Evolutionary conservation across 495 filamentous ascomycete species (phyloP).

Genomic region (Pyrenula massariospora): DNA sequence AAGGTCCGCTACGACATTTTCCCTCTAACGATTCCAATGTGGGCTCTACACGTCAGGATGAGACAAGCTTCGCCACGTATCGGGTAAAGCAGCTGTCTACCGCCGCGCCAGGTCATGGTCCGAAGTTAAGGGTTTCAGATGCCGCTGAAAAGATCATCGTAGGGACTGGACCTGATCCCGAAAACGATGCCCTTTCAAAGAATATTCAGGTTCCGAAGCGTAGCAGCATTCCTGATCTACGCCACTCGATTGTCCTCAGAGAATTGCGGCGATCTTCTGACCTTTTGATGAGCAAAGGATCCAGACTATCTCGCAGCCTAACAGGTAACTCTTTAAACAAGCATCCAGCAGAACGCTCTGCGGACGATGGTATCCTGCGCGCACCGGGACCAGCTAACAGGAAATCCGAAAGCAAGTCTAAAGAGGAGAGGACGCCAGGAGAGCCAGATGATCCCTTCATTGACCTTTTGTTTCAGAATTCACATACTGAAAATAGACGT

Average conservation of each 20-base stretch:
- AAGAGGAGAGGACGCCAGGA: no score
- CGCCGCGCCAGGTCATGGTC: constrained; percentile 9
- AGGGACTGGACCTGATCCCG: constrained; percentile 6
- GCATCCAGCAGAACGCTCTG: no score
- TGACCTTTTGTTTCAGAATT: no score
- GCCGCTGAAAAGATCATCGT: constrained; percentile 25
- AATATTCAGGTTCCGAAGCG: neutral
- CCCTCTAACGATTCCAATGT: neutral
- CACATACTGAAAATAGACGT: no score
- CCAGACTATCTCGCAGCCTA: neutral
- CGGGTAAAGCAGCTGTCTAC: constrained; percentile 11
- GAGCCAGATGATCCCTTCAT: neutral
- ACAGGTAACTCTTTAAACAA: no score
- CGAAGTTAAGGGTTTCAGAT: constrained; percentile 19
- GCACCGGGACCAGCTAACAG: no score
- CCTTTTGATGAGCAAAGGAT: neutral
- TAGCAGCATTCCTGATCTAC: neutral
- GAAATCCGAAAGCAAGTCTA: no score
- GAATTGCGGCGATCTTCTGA: neutral
- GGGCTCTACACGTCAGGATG: neutral
- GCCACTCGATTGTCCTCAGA: neutral
- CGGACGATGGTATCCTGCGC: no score
- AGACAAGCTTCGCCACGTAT: constrained; percentile 1
- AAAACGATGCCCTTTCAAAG: neutral
- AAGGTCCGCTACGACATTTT: neutral